A percentile compares a stretch with the other conserved stretches of the same genome.
These are phyloP conservation scores for Phytophthora quininea DNA, from an alignment of 352 stramenopile species.

Conservation along the genomic window DNA sequence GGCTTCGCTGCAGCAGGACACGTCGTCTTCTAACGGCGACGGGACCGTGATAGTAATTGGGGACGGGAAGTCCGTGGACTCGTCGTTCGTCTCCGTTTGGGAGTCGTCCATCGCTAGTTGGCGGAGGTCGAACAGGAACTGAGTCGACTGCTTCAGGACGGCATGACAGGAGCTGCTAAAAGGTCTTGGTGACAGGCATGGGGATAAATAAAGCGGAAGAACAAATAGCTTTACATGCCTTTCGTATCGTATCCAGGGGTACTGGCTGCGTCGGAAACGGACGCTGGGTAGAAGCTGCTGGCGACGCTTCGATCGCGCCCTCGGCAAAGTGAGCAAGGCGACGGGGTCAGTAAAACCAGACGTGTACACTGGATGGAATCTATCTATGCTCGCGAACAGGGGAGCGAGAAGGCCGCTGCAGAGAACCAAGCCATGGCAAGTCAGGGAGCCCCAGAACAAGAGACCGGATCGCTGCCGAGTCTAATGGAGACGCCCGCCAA, in stretches of 20 bases:
- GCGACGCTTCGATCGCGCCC: constrained; percentile 24
- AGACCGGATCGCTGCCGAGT: constrained; percentile 11
- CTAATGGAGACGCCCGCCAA: constrained; percentile 17
- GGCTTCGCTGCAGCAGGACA: constrained; percentile 9
- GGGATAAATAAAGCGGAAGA: too few relatives aligned
- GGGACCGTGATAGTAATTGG: constrained; percentile 29
- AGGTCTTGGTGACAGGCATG: too few relatives aligned
- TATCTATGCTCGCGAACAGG: constrained; percentile 33
- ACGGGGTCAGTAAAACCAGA: constrained; percentile 8
- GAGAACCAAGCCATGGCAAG: constrained; percentile 9
- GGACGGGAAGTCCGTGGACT: background rate
- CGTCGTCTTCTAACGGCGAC: constrained; percentile 9
- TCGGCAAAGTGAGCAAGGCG: constrained; percentile 15
- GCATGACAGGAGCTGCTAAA: background rate
- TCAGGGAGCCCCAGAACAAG: constrained; percentile 10
- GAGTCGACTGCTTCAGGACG: background rate
- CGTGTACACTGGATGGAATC: constrained; percentile 33
- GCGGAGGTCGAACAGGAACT: constrained; percentile 3
- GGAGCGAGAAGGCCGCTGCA: constrained; percentile 19
- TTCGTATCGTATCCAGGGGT: background rate
- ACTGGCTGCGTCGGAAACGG: background rate
- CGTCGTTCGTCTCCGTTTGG: constrained; percentile 7
- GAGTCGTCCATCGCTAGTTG: constrained; percentile 15
- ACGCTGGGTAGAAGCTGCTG: background rate
- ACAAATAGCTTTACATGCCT: background rate